Base-by-base conservation (phyloP, 495 filamentous ascomycete genomes). In the Lasiosphaeria ovina region DNA sequence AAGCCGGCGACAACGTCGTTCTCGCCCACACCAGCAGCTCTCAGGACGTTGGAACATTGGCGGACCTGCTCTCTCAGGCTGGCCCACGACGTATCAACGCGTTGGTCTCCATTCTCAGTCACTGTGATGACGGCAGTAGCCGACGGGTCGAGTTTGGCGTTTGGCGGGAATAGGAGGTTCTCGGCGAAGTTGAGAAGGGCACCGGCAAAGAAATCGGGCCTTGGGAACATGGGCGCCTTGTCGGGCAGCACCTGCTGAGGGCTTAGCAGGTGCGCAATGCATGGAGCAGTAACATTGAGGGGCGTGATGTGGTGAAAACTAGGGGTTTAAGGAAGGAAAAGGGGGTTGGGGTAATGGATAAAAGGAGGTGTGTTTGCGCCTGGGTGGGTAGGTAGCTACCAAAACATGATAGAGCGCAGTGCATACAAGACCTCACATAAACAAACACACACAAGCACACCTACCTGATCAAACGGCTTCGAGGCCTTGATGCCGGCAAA, bases 151-250 rank as follows among this genome's bases (percentile, higher is more conserved):
- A 77, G 60, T 5, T 67, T 54, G 31, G 57, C 66, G 48, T 78
- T 79, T 12, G 78, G 74, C 5, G 93, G 92, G 69, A 85, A 96
- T 6, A 97, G 82, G 35, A 97, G 80, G 72, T 97, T 97, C 76
- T 96, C 90, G 31, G 92, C 91, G 71, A 96, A 96, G 68, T 97
- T 97, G 57, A 96, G 76, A 51, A 76, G 85, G 17, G 89, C 85
- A 6, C 87, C 89, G 45, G 83, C 71, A 69, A 96, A 98, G 78
- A 96, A 97, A 33, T 80, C 74, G 2, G 94, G 92, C 44, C 89
- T 83, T 11, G 94, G 94, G 67, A 94, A 97, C 75, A 98, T 87
- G 17, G 82, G 72, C 2, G 85, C 77, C 51, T 81, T 69, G 35
- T 82, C 73, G 35, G 87, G 79, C 12, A 97, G 75, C 32, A 91